phyloP scores from a whole-genome alignment of 2,329 filamentous ascomycete genomes.

The Sclerotinia trifoliorum region DNA sequence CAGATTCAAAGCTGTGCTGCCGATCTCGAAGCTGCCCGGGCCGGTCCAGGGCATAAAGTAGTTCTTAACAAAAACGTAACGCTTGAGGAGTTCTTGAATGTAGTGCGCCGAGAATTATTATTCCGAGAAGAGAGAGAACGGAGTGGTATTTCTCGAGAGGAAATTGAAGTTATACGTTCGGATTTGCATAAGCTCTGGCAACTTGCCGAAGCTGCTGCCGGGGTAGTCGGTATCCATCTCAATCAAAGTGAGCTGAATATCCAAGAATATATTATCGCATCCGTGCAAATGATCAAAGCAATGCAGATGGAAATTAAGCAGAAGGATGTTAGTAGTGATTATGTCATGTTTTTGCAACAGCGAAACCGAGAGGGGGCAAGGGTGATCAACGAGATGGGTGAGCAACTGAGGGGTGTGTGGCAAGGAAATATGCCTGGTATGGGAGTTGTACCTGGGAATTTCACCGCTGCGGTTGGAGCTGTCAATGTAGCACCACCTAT shows the following conservation, averaged over 20 bases:
- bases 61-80: neutral
- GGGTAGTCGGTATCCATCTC: constrained; percentile 14
- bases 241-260: constrained; percentile 1
- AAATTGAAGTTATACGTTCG: constrained; percentile 1
- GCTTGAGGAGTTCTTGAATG: constrained; percentile 14
- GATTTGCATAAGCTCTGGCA: constrained; percentile 16
- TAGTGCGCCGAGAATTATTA: constrained; percentile 11
- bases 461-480: neutral
- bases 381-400: constrained; percentile 17
- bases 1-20: constrained; percentile 13
- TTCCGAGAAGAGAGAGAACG: neutral
- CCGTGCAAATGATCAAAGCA: constrained; percentile 10
- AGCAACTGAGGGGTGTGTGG: constrained; percentile 11
- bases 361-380: constrained; percentile 14
- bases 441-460: neutral
- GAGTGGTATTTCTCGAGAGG: neutral
- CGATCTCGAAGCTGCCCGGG: constrained; percentile 15
- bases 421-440: neutral
- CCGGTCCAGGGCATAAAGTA: neutral
- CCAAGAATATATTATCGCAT: constrained; percentile 11
- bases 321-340: constrained; percentile 20
- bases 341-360: constrained; percentile 22
- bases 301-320: constrained; percentile 9
- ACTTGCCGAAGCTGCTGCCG: constrained; percentile 10
- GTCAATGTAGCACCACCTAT: constrained; percentile 11